Base-by-base conservation (phyloP, 139 green algal species). In the Pleodorina starrii region DNA sequence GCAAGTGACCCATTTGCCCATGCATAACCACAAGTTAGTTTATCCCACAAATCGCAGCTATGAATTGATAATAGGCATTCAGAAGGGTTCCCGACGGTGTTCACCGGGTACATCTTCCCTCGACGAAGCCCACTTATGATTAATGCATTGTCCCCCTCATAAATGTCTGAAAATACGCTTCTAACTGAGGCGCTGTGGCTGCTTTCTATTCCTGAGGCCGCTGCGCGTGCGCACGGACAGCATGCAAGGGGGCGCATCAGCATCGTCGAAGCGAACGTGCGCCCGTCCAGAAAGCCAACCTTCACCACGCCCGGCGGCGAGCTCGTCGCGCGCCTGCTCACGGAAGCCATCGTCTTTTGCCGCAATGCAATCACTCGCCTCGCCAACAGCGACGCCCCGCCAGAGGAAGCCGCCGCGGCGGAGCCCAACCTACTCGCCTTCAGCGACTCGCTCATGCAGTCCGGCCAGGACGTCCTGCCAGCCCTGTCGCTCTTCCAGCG, bases 401-500 rank as follows among this genome's bases (percentile, higher is more conserved):
- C n/a, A n/a, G n/a, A n/a, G n/a, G n/a, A n/a, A n/a, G n/a, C n/a
- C 21, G 14, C 57, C 10, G 40, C 29, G 32, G 5, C 32, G 35
- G 50, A 1, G 21, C 21, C 16, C 12, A 36, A 14, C 76, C 6
- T n/a, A 17, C 35, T 50, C 7, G 32, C 32, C 14, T 73, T 74
- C 16, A 57, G 17, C 23, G 54, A 73, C 36, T 32, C 54, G 6
- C 54, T 87, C 0, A 17, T 46, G 0, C 36, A 77, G 17, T 57
- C 16, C 27, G 12, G 63, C 10, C n/a, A 74, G 36, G 81, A 87
- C 81, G 16, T 77, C 17, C 43, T 87, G 21, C 81, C 81, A 2
- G 40, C 81, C 21, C 81, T 87, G 1, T 68, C 81, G 29, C 43
- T 59, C 11, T 87, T 87, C 60, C 60, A 77, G 43, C 81, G 81